Evolutionary conservation across 2,329 filamentous ascomycete species (phyloP), one percentile per base, ranked within the genome.

Genomic region (Fusarium anguioides): DNA sequence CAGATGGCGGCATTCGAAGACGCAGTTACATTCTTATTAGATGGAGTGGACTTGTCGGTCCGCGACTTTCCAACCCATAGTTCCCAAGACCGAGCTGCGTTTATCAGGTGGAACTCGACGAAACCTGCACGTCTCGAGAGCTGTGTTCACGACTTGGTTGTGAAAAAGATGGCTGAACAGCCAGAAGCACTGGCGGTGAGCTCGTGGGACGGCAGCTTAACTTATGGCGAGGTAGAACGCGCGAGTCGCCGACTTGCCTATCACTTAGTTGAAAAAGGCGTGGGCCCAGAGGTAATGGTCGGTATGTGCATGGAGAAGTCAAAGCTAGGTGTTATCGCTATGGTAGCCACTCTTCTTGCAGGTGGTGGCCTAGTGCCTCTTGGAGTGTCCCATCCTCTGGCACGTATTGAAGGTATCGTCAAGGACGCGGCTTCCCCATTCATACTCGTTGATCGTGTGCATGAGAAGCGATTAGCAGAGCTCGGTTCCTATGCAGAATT

Each of bases 1-100:
- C 46, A 49, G n/a, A 49, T 49, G 46, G 46, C 46, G 46, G 46
- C 46, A 39, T 49, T 49, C 33, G 24, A 49, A 49, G 46, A 49
- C 18, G 46, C 46, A 49, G 46, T 49, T 23, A 23, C 33, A 29
- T 49, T 49, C 24, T 39, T 49, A n/a, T 39, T 49, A n/a, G 21
- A 49, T 15, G 46, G 46, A 27, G 33, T 18, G 24, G 46, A 39
- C 33, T 29, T 49, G 33, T 49, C 46, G 6, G 23, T 49, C 33
- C 33, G 24, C 12, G 46, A 49, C 33, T 49, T 49, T 29, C 46
- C 46, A 39, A 49, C 23, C 21, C 46, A 49, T 49, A 39, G 46
- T 14, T 21, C 18, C 6, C 33, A 49, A 49, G 46, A 49, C 23
- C 33, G 24, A 49, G 46, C 23, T 49, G 46, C 33, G 14, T 49